Base-by-base conservation (phyloP, 371 early-diverging fungal genomes). In the Gilbertella persicaria region DNA sequence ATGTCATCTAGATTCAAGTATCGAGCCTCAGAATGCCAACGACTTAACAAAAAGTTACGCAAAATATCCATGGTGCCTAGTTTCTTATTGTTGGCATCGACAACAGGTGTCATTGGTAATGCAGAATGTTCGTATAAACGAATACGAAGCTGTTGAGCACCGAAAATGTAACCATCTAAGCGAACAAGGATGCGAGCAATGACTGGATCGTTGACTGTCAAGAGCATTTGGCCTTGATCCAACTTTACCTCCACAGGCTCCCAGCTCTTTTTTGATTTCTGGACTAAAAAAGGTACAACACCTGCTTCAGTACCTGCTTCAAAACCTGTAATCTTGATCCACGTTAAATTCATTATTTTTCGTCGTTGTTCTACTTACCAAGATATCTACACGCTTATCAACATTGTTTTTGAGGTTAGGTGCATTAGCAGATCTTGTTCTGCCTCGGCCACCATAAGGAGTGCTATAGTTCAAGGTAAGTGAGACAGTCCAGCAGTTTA, bases 1-100 rank as follows among this genome's bases (percentile, higher is more conserved):
- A 86, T 74, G 21, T 64, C 61, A 7, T 79, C 79, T 30, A 86
- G 54, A 54, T 84, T 77, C 25, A 86, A 55, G 29, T 62, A 78
- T 19, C 65, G 61, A 13, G 23, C 16, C 9, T 75, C 78, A 8
- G 60, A 47, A 30, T 73, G 58, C 75, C 79, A 85, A 13, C 83
- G 68, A 7, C 76, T 74, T 29, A 51, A 60, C 28, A 85, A 53
- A 16, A 85, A 74, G 19, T 60, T 53, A 8, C 75, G 70, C 20
- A 78, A 29, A 19, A 57, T 65, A 53, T 78, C 78, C 8, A 78
- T 70, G 0, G 73, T 78, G 0, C 68, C 59, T 9, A 46, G 20
- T 36, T 69, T 69, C 24, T 54, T 60, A 5, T 59, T 46, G 9
- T 33, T 21, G 13, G 28, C n/a, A n/a, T 62, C 58, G 1, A 51